phyloP scores from a whole-genome alignment of 2,329 filamentous ascomycete genomes.

The Xylaria digitata region DNA sequence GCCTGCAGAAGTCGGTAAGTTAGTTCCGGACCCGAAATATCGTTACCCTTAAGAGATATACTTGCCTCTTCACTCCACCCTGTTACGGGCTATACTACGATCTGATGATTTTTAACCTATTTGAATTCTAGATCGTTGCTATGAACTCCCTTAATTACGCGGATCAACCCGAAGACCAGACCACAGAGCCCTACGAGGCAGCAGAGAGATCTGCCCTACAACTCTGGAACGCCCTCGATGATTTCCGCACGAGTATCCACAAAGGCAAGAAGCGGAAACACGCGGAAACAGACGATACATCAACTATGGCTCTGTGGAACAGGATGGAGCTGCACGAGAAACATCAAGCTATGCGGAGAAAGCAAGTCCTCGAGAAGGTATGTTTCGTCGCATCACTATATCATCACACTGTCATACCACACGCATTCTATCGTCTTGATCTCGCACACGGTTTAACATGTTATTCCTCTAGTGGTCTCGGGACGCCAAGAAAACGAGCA shows the following conservation, averaged over 20 bases:
- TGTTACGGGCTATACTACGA: not conserved
- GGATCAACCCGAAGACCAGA: slow-evolving; percentile 57
- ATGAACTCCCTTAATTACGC: slow-evolving; percentile 76
- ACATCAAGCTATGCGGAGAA: slow-evolving; percentile 69
- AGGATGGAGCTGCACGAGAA: slow-evolving; percentile 75
- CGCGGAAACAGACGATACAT: slow-evolving; percentile 63
- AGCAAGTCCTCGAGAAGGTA: slow-evolving; percentile 75
- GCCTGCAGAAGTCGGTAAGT: slow-evolving; percentile 81
- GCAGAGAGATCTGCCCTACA: slow-evolving; percentile 88
- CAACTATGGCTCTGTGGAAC: slow-evolving; percentile 76
- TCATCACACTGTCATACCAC: not conserved
- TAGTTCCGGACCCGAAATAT: not conserved
- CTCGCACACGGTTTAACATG: not conserved
- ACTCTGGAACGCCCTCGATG: slow-evolving; percentile 83
- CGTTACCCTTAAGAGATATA: not conserved
- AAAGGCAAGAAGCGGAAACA: slow-evolving; percentile 72
- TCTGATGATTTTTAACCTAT: not conserved
- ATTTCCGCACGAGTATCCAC: slow-evolving; percentile 71
- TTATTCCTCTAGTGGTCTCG: slow-evolving; percentile 75
- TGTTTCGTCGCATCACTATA: not conserved
- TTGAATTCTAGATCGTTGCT: slow-evolving; percentile 67
- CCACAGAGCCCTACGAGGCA: slow-evolving; percentile 70
- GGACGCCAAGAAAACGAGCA: slow-evolving; percentile 74
- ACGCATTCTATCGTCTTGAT: not conserved
- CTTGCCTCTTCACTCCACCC: no score